Conservation (phyloP, 2,329 filamentous ascomycete genomes). For the Hypoxylon sp. region DNA sequence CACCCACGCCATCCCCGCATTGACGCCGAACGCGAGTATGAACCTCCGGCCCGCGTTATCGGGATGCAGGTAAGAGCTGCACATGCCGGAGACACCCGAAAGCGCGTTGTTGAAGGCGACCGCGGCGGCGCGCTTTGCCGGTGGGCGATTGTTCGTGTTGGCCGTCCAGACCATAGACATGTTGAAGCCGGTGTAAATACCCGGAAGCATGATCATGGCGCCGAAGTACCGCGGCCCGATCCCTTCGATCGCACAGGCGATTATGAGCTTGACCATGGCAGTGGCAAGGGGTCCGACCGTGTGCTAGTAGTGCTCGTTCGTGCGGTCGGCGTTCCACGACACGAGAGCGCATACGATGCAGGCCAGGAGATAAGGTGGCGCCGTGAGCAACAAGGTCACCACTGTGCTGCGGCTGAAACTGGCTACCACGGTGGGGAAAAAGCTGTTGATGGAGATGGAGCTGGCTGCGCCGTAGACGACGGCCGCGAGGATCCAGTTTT, state of each 20-base stretch:
- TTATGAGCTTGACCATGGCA: conserved; percentile 45
- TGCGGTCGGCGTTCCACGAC: conserved; percentile 54
- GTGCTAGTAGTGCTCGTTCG: conserved; percentile 56
- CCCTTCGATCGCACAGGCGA: conserved; percentile 36
- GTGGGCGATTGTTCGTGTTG: conserved; percentile 42
- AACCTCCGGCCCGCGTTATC: conserved; percentile 43
- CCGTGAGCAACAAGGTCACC: conserved; percentile 47
- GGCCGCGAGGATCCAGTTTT: conserved; percentile 22
- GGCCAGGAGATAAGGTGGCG: conserved; percentile 48
- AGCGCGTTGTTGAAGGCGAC: conserved; percentile 45
- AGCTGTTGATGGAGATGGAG: conserved; percentile 26
- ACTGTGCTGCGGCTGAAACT: conserved; percentile 43
- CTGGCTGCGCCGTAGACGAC: conserved; percentile 13
- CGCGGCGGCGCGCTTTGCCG: conserved; percentile 38
- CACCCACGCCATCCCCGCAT: conserved; percentile 44
- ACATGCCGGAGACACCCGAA: conserved; percentile 42
- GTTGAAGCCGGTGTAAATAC: conserved; percentile 44
- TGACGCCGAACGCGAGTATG: conserved; percentile 44
- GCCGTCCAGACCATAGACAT: conserved; percentile 45
- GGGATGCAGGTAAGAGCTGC: conserved; percentile 46
- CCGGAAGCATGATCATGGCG: conserved; percentile 40
- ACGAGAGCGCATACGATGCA: conserved; percentile 48
- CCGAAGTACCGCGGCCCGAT: conserved; percentile 41
- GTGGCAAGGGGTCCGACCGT: conserved; percentile 44
- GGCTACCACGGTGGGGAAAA: conserved; percentile 49